Evolutionary conservation across 2,329 filamentous ascomycete species (phyloP).

Genomic region (Escovopsis sp.): DNA sequence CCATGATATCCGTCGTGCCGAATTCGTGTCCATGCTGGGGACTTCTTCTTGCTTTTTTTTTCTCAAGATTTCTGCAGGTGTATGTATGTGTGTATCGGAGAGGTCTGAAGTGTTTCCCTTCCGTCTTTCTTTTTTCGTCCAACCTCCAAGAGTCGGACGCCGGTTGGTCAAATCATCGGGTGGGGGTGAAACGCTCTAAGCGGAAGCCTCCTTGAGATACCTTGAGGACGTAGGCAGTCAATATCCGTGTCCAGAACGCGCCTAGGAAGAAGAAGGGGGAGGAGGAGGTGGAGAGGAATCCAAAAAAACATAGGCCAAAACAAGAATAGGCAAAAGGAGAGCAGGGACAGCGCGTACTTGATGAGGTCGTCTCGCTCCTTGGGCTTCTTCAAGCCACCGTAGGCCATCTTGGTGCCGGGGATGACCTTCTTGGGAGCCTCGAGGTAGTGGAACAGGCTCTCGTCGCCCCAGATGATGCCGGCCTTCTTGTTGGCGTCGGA

Average conservation of each 20-base stretch:
- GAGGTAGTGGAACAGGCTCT: slow-evolving; percentile 88
- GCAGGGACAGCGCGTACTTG: slow-evolving; percentile 47
- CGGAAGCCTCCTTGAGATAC: slow-evolving; percentile 54
- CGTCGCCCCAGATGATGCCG: slow-evolving; percentile 75
- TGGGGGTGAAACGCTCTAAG: slow-evolving; percentile 30
- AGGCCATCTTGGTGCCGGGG: slow-evolving; percentile 99
- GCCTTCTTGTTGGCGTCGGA: slow-evolving; percentile 99
- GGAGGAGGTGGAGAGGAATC: too few species aligned
- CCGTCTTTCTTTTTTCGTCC: too few species aligned
- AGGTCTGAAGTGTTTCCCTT: too few species aligned
- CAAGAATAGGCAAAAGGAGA: background rate
- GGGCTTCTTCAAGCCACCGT: slow-evolving; percentile 98
- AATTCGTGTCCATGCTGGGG: too few species aligned
- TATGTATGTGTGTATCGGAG: too few species aligned
- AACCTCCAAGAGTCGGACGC: slow-evolving; percentile 8
- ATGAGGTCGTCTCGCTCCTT: slow-evolving; percentile 99
- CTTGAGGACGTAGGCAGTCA: slow-evolving; percentile 21
- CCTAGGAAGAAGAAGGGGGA: too few species aligned
- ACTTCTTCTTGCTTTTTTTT: too few species aligned
- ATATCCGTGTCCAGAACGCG: too few species aligned
- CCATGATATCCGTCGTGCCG: too few species aligned
- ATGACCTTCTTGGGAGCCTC: slow-evolving; percentile 99
- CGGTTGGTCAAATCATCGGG: slow-evolving; percentile 24
- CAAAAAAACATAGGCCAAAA: background rate
- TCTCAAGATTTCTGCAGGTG: too few species aligned